phyloP scores from a whole-genome alignment of 78 protist genomes.

The Chrysochromulina parva region DNA sequence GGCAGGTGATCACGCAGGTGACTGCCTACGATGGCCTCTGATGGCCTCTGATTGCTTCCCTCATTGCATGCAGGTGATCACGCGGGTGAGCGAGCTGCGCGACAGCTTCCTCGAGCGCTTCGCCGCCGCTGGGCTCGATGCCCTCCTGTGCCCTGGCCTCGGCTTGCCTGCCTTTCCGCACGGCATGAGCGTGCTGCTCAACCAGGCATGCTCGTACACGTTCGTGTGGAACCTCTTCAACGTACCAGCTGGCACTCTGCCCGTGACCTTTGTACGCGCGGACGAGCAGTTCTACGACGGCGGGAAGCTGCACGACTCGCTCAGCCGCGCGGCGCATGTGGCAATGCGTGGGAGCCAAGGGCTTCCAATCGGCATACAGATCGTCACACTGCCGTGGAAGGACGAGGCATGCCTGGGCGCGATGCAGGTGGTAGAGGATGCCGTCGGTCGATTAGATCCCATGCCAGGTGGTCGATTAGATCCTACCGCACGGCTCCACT shows the following conservation, averaged over 20 bases:
- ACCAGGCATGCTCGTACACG: conserved; percentile 24
- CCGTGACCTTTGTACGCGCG: neutral
- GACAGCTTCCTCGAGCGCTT: no score
- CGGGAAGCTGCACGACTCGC: neutral
- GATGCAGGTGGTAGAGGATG: neutral
- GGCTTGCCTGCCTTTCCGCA: conserved; percentile 28
- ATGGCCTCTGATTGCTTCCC: no score
- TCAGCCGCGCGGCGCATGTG: neutral
- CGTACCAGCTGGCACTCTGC: conserved; percentile 32
- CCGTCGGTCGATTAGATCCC: neutral
- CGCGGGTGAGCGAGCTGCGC: neutral
- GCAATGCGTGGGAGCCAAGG: neutral
- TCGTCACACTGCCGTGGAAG: conserved; percentile 1
- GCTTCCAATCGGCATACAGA: conserved; percentile 18
- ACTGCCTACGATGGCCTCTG: neutral
- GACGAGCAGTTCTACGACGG: neutral
- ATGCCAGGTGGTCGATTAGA: no score
- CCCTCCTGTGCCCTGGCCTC: conserved; percentile 4
- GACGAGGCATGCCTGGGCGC: conserved; percentile 24
- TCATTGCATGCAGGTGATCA: neutral
- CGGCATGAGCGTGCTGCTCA: neutral
- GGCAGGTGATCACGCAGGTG: neutral
- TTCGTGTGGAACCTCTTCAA: conserved; percentile 5
- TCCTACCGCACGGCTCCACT: no score
- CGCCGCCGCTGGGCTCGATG: neutral